Conservation (phyloP, 2,329 filamentous ascomycete species). For the Paraphoma chrysanthemicola region DNA sequence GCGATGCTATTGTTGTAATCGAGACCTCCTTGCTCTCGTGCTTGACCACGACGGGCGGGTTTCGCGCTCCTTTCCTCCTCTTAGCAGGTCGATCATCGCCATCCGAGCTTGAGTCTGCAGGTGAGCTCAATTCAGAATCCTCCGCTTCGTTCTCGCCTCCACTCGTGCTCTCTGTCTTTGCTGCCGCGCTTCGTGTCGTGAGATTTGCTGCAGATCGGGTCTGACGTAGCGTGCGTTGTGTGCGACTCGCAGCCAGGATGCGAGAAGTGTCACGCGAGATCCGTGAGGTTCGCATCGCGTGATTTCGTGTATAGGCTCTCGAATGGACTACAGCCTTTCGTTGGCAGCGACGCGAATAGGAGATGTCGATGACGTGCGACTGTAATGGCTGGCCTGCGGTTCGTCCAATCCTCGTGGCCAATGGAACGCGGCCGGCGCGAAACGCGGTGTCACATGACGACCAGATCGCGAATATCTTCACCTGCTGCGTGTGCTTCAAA, state of each 20-base stretch:
- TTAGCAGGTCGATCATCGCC: slow-evolving; percentile 20
- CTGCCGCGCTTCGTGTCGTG: slow-evolving; percentile 21
- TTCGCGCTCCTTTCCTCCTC: slow-evolving; percentile 58
- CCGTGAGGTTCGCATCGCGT: slow-evolving; percentile 46
- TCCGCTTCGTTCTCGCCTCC: slow-evolving; percentile 16
- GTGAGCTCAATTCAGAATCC: slow-evolving; percentile 44
- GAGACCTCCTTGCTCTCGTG: slow-evolving; percentile 32
- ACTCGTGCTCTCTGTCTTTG: slow-evolving; percentile 15
- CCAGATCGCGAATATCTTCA: too few relatives aligned
- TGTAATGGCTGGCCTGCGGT: slow-evolving; percentile 7
- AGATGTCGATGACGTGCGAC: not conserved
- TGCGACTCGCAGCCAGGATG: slow-evolving; percentile 38
- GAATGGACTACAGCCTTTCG: not conserved
- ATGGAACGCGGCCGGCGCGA: not conserved
- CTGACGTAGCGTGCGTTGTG: slow-evolving; percentile 38
- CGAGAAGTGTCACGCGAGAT: slow-evolving; percentile 46
- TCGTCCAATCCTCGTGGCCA: slow-evolving; percentile 3
- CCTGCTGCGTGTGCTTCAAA: too few relatives aligned
- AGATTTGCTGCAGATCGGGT: slow-evolving; percentile 35
- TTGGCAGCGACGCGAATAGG: not conserved
- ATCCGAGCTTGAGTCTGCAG: slow-evolving; percentile 34
- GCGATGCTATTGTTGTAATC: slow-evolving; percentile 27
- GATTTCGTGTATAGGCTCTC: not conserved
- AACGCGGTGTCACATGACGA: slow-evolving; percentile 9
- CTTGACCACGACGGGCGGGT: slow-evolving; percentile 41